phyloP scores from a whole-genome alignment of 2,329 filamentous ascomycete genomes.

The Phyllachora maydis region DNA sequence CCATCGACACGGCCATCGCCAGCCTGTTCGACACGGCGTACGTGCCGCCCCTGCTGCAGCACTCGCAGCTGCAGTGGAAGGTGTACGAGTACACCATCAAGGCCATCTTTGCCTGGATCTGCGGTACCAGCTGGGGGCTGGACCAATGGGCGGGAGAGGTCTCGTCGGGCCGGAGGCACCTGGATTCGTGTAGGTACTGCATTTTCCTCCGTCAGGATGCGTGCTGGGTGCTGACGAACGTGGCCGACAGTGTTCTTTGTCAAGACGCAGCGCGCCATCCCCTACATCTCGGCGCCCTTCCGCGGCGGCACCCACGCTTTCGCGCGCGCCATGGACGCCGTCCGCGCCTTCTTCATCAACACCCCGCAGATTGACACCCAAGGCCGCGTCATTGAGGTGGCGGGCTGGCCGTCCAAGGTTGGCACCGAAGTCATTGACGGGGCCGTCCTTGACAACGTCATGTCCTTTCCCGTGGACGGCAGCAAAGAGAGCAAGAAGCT shows the following conservation, averaged over 20 bases:
- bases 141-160: slow-evolving; percentile 9
- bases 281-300: slow-evolving; percentile 13
- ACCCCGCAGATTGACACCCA: slow-evolving; percentile 6
- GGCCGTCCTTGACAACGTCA: slow-evolving; percentile 11
- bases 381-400: slow-evolving; percentile 12
- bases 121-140: slow-evolving; percentile 6
- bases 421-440: too few relatives aligned
- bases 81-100: slow-evolving; percentile 14
- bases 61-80: slow-evolving; percentile 14
- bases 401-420: slow-evolving; percentile 14
- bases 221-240: neutral
- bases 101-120: slow-evolving; percentile 7
- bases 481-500: slow-evolving; percentile 11
- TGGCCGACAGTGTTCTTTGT: slow-evolving; percentile 11
- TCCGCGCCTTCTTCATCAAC: slow-evolving; percentile 13
- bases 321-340: slow-evolving; percentile 5
- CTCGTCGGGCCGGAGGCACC: slow-evolving; percentile 5
- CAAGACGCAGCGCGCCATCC: slow-evolving; percentile 13
- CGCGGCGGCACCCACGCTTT: slow-evolving; percentile 9
- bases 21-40: slow-evolving; percentile 21
- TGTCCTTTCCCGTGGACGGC: slow-evolving; percentile 12
- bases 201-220: neutral
- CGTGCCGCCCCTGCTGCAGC: slow-evolving; percentile 15
- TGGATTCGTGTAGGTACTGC: slow-evolving; percentile 8
- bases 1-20: slow-evolving; percentile 14